Base-by-base conservation (phyloP, 2,329 filamentous ascomycete species). In the Arthrinium puccinioides region DNA sequence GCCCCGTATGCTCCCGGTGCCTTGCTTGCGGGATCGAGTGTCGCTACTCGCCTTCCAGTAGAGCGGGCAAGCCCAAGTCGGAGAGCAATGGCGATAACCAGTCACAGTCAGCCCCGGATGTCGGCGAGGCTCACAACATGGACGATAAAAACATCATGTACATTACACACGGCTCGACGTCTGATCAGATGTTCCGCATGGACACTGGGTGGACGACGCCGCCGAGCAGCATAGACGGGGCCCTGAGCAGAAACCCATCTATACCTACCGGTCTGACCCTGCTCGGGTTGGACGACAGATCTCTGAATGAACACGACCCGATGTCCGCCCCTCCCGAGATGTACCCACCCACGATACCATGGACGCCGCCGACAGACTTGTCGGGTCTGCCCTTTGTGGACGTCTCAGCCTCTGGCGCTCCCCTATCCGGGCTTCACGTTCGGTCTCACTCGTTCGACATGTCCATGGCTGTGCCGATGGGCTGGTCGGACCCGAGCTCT, bases 1-100 rank as follows among this genome's bases (percentile, higher is more conserved):
- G 68, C n/a, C 71, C 71, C 2, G 64, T 73, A 33, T 75, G 71
- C 51, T 62, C 63, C n/a, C 62, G 70, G 27, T 75, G 71, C 43
- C 57, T 74, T 4, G 51, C 63, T 4, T 69, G 63, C 29, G 71
- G 71, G 7, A 62, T 65, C 27, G 59, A 69, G 32, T 75, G 71
- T 45, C 62, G 61, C 8, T 75, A 74, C 45, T 73, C 69, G 13
- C 70, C 70, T 2, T 74, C 70, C 1, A 70, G 64, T 44, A 59
- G 70, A 36, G 61, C 66, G 2, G 70, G 70, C 23, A 72, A 71
- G 46, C 63, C 66, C 24, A 72, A 69, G 44, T 55, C 64, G 21
- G 57, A 57, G 14, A 51, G 37, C 37, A 48, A 33, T 31, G 45
- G 38, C 24, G 45, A 20, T 20, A 11, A 43, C 4, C 45, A 44